Conservation (phyloP, 768 basidiomycete species). For the Russula dissimulans region DNA sequence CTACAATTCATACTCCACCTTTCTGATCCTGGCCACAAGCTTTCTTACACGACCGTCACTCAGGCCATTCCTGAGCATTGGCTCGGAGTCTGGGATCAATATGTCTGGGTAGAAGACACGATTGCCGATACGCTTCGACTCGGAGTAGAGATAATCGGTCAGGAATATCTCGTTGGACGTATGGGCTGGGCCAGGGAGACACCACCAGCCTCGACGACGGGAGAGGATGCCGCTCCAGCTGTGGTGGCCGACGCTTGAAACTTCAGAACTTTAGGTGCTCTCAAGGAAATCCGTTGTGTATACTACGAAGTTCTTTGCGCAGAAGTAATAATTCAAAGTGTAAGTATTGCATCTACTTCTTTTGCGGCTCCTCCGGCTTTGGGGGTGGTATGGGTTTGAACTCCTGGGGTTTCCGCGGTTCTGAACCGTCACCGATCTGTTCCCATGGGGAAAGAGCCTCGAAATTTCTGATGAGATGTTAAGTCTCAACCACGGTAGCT, state of each 20-base stretch:
- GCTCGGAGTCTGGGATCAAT: slow-evolving; percentile 84
- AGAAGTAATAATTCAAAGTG: slow-evolving; percentile 5
- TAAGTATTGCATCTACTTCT: slow-evolving; percentile 46
- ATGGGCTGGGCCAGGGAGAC: slow-evolving; percentile 63
- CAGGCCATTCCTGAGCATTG: slow-evolving; percentile 80
- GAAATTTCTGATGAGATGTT: slow-evolving; percentile 61
- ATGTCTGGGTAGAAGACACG: slow-evolving; percentile 94
- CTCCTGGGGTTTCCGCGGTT: slow-evolving; percentile 51
- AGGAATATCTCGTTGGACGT: slow-evolving; percentile 78
- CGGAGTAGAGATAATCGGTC: slow-evolving; percentile 83
- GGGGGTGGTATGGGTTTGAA: slow-evolving; percentile 69
- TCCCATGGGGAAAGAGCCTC: slow-evolving; percentile 93
- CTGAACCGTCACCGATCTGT: slow-evolving; percentile 67
- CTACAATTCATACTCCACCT: slow-evolving; percentile 59
- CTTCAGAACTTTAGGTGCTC: not conserved
- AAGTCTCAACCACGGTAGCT: not conserved
- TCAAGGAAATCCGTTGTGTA: not conserved
- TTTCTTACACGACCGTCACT: slow-evolving; percentile 69
- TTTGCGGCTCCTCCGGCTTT: slow-evolving; percentile 63
- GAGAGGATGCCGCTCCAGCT: not conserved
- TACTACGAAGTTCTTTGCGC: not conserved
- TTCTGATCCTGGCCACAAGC: slow-evolving; percentile 69
- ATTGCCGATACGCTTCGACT: slow-evolving; percentile 80
- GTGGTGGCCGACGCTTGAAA: slow-evolving; percentile 4
- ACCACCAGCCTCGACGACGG: slow-evolving; percentile 10